These are phyloP conservation scores for Fusarium tanahbumbuense DNA, from an alignment of 2,329 filamentous ascomycete genomes.

Conservation along the genomic window DNA sequence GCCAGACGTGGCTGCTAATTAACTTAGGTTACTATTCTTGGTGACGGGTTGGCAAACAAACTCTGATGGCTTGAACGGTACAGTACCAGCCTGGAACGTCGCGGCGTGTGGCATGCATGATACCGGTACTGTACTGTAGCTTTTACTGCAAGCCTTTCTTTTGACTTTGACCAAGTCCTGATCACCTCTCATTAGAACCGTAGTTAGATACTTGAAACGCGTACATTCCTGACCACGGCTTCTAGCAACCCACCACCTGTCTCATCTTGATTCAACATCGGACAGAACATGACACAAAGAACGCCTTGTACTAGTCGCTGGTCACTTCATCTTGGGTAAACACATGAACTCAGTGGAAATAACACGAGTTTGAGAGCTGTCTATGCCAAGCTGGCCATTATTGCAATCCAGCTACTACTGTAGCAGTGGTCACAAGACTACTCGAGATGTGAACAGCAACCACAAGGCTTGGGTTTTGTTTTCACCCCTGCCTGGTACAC, in stretches of 20 bases:
- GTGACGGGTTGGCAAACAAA: constrained; percentile 9
- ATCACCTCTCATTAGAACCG: constrained; percentile 11
- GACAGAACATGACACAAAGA: not conserved
- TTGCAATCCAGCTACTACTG: no score
- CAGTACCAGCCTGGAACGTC: constrained; percentile 21
- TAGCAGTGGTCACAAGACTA: not conserved
- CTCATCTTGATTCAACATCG: constrained; percentile 16
- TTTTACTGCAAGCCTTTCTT: not conserved
- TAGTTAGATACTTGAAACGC: constrained; percentile 29
- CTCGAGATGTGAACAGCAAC: not conserved
- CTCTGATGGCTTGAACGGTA: constrained; percentile 1
- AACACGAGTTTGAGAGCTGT: not conserved
- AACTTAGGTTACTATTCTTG: constrained; percentile 31
- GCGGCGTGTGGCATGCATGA: constrained; percentile 3
- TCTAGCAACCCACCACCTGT: constrained; percentile 16
- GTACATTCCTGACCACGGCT: constrained; percentile 22
- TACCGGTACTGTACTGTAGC: not conserved
- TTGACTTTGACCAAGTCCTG: constrained; percentile 3
- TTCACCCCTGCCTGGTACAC: not conserved
- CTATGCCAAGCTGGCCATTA: not conserved
- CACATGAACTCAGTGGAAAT: not conserved
- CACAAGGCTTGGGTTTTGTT: not conserved
- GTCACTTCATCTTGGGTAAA: not conserved
- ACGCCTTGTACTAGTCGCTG: not conserved
- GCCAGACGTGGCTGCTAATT: constrained; percentile 23